Base-by-base conservation (phyloP, 1,139 yeast species). In the Taphrina confusa region DNA sequence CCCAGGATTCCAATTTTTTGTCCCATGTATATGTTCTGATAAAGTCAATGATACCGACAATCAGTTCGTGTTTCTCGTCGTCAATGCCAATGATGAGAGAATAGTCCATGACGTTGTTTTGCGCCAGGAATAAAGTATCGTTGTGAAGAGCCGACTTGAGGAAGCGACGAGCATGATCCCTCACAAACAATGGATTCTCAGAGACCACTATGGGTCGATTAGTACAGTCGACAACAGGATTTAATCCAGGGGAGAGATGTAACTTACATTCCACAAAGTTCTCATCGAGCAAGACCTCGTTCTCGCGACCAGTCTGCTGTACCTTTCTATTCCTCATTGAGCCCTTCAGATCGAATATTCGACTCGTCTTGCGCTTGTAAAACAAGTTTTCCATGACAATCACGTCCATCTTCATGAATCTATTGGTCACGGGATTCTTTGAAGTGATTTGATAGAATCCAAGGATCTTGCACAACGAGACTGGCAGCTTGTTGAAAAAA, bases 91-190 rank as follows among this genome's bases (percentile, higher is more conserved):
- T 85, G 14, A 94, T 96, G 66, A 94, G 76, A 0, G 97, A 91
- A 69, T 94, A 94, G 73, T 94, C 99, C 99, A 94, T 94, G 11
- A 94, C 97, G 69, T 94, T 95, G 96, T 92, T 90, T 66, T 95
- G 95, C 12, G 96, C 92, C 59, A 94, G 76, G 71, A 92, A 94
- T 34, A 94, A 76, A 0, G 98, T 92, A 68, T 94, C 99, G 70
- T 94, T 94, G 83, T 95, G 92, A 39, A 94, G 74, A 0, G 97
- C 90, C 0, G 97, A 92, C 46, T 96, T 75, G 60, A 94, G 73
- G 47, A 90, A 73, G 67, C 86, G 84, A 70, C 94, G 92, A 72
- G 91, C 94, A 68, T 90, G 94, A 68, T 92, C 97, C 61, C 92
- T 79, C 11, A 94, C 96, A 76, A 90, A 94, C 40, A 94, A 80